Conservation (phyloP, 768 basidiomycete species). For the Kwoniella sp. region DNA sequence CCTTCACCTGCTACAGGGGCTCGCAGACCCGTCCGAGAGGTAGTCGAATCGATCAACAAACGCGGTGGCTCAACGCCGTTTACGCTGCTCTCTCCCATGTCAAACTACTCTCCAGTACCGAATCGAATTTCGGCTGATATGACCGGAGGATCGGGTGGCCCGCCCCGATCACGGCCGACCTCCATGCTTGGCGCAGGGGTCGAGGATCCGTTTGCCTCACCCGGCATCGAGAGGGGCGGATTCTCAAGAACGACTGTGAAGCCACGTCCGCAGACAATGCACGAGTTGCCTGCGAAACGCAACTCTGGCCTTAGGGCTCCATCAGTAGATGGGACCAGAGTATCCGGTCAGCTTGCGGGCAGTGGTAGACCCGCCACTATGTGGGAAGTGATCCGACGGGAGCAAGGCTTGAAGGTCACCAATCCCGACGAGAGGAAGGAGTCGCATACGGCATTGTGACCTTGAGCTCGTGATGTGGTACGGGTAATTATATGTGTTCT, state of each 20-base stretch:
- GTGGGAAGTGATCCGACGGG: slow-evolving; percentile 18
- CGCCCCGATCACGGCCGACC: too few species aligned
- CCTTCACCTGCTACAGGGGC: too few species aligned
- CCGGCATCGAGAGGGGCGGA: too few species aligned
- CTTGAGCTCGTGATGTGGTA: too few species aligned
- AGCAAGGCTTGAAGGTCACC: slow-evolving; percentile 6
- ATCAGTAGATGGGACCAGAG: neutral
- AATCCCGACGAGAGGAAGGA: slow-evolving; percentile 6
- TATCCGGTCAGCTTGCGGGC: too few species aligned
- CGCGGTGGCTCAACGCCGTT: slow-evolving; percentile 17
- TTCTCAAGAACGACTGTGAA: too few species aligned
- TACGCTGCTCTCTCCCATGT: slow-evolving; percentile 19
- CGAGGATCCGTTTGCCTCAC: slow-evolving; percentile 3
- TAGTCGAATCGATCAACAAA: slow-evolving; percentile 41
- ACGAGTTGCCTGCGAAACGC: too few species aligned
- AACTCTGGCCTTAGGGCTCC: too few species aligned
- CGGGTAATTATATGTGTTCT: too few species aligned
- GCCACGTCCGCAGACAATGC: too few species aligned
- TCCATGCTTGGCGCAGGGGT: neutral
- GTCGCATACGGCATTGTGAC: too few species aligned
- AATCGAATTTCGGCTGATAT: neutral
- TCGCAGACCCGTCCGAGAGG: slow-evolving; percentile 36
- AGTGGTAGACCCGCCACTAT: slow-evolving; percentile 6
- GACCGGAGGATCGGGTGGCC: neutral
- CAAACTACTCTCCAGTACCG: slow-evolving; percentile 26